Evolutionary conservation across 139 green algal species (phyloP).

Genomic region (Chlorella sorokiniana): DNA sequence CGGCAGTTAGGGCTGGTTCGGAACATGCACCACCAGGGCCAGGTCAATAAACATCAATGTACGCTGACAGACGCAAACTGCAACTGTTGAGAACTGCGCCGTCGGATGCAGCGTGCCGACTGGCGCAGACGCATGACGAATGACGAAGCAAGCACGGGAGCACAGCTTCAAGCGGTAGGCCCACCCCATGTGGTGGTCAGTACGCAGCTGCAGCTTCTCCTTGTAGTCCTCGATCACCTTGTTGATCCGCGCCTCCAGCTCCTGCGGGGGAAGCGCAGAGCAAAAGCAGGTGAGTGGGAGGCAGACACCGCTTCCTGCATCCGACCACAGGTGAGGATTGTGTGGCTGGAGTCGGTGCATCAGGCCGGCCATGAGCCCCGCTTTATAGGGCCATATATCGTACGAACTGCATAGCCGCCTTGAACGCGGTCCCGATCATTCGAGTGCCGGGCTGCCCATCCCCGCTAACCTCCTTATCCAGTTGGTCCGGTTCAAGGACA

Average conservation of each 20-base stretch:
- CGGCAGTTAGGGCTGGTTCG: neutral
- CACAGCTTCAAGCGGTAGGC: neutral
- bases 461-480: constrained; percentile 58
- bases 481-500: constrained; percentile 60
- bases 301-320: no score
- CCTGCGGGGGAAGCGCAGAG: constrained; percentile 50
- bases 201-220: constrained; percentile 79
- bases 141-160: no score
- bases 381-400: no score
- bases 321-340: no score
- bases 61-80: no score
- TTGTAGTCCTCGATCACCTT: constrained; percentile 80
- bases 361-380: no score
- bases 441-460: neutral
- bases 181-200: constrained; percentile 86
- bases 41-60: no score
- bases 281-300: neutral
- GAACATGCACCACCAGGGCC: neutral
- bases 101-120: no score
- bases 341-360: no score
- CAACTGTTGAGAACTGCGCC: no score
- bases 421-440: neutral
- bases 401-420: no score
- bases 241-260: constrained; percentile 54
- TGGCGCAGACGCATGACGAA: neutral